phyloP scores from a whole-genome alignment of 345 rosid species.

The Nasturtium officinale region DNA sequence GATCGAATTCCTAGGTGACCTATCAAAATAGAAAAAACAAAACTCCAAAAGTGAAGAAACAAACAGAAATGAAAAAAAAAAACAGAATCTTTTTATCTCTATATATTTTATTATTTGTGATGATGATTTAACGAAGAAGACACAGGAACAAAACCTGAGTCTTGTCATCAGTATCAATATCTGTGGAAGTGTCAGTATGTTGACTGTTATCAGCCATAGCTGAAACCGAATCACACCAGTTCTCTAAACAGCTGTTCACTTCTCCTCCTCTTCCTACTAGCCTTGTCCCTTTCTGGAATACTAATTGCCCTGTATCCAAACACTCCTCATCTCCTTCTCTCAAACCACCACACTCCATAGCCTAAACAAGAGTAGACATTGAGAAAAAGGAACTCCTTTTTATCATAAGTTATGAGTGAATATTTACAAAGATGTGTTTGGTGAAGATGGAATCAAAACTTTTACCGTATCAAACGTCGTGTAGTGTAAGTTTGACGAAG shows the following conservation, averaged over 20 bases:
- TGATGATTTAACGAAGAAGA: constrained; percentile 37
- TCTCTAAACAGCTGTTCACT: constrained; percentile 61
- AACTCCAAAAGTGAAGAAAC: constrained; percentile 33
- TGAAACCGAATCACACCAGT: constrained; percentile 77
- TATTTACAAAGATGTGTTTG: constrained; percentile 27
- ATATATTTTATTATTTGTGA: neutral
- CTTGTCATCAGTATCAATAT: constrained; percentile 82
- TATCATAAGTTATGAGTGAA: too few relatives aligned
- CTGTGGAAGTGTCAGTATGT: constrained; percentile 96
- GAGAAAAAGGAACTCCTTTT: neutral
- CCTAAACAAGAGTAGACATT: constrained; percentile 30
- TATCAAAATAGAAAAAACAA: constrained; percentile 41
- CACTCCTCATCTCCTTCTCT: constrained; percentile 54
- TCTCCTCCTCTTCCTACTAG: constrained; percentile 52
- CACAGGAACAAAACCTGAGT: constrained; percentile 62
- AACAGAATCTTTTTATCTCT: constrained; percentile 35
- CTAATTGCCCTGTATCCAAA: constrained; percentile 69
- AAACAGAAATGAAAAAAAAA: constrained; percentile 22
- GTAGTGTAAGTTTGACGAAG: constrained; percentile 56
- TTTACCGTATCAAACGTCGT: constrained; percentile 70
- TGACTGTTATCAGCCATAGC: constrained; percentile 83
- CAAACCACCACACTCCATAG: constrained; percentile 45
- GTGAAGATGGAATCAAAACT: constrained; percentile 29
- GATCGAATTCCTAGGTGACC: constrained; percentile 46
- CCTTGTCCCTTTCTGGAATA: constrained; percentile 56